Percentiles rank a stretch among this genome's conserved stretches.
These are phyloP conservation scores for Dioszegia hungarica DNA, from an alignment of 768 basidiomycete species.

Conservation along the genomic window DNA sequence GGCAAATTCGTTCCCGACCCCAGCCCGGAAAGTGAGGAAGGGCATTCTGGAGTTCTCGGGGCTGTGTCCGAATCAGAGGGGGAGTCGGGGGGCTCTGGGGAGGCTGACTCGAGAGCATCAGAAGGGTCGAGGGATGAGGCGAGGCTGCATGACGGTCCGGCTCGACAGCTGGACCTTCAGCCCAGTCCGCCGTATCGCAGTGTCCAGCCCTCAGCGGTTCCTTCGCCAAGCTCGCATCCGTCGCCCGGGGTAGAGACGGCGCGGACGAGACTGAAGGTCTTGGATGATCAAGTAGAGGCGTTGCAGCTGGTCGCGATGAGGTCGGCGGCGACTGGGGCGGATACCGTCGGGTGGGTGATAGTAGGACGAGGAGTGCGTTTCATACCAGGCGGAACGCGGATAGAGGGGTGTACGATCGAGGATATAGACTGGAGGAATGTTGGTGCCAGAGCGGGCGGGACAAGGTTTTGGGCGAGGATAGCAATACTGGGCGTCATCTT, in stretches of 20 bases:
- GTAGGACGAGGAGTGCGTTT: constrained; percentile 65
- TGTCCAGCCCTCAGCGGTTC: constrained; percentile 1
- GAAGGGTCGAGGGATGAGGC: too few species aligned
- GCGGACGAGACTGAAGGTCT: constrained; percentile 60
- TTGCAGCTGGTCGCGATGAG: constrained; percentile 64
- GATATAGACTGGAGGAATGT: constrained; percentile 76
- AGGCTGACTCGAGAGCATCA: too few species aligned
- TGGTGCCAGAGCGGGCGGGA: constrained; percentile 52
- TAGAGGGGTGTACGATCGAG: constrained; percentile 75
- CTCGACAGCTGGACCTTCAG: background rate
- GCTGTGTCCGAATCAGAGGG: background rate
- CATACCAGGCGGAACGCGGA: constrained; percentile 62
- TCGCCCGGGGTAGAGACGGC: constrained; percentile 54
- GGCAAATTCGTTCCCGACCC: constrained; percentile 55
- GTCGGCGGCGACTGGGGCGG: constrained; percentile 64
- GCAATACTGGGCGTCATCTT: constrained; percentile 56
- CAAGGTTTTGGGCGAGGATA: constrained; percentile 58
- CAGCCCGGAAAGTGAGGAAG: constrained; percentile 2
- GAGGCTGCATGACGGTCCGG: background rate
- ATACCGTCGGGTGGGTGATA: constrained; percentile 69
- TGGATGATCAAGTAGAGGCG: constrained; percentile 69
- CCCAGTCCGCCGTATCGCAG: constrained; percentile 8
- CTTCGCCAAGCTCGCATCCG: background rate
- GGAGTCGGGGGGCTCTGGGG: too few species aligned
- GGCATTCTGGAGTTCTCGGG: background rate